Conservation (phyloP, 805 yeast species). For the Metschnikowia bowlesiae region DNA sequence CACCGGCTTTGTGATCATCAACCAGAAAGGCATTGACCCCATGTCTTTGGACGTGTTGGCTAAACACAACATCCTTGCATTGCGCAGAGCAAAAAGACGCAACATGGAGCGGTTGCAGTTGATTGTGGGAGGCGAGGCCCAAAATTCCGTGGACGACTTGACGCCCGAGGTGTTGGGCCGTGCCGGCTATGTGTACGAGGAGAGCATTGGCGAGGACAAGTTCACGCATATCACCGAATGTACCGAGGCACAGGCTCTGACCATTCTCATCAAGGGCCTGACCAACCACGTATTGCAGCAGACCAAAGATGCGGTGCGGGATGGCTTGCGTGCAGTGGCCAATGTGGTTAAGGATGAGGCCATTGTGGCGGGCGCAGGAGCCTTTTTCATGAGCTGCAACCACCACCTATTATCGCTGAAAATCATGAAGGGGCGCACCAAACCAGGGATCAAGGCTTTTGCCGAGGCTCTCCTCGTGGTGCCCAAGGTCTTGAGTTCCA, state of each 20-base stretch:
- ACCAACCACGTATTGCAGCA: conserved; percentile 85
- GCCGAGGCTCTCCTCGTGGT: conserved; percentile 86
- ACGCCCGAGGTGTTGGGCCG: conserved; percentile 74
- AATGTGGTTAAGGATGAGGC: conserved; percentile 82
- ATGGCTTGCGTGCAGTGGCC: conserved; percentile 91
- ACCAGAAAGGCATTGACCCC: conserved; percentile 98
- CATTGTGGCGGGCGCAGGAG: conserved; percentile 96
- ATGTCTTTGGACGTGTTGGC: conserved; percentile 94
- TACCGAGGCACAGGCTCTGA: conserved; percentile 84
- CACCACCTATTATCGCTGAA: conserved; percentile 53
- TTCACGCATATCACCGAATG: conserved; percentile 92
- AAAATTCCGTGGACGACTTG: conserved; percentile 93
- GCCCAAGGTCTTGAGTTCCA: conserved; percentile 88
- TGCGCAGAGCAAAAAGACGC: conserved; percentile 97
- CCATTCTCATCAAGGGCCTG: conserved; percentile 90
- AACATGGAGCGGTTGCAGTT: conserved; percentile 98
- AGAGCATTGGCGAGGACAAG: conserved; percentile 94
- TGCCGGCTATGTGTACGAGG: conserved; percentile 89
- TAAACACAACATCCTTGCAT: conserved; percentile 85
- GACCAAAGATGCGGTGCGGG: conserved; percentile 95
- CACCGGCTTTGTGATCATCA: conserved; percentile 86
- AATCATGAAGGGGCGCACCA: conserved; percentile 73
- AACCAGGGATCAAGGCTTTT: conserved; percentile 89
- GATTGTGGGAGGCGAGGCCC: conserved; percentile 96
- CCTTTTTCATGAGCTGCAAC: conserved; percentile 82